phyloP scores from a whole-genome alignment of 106 monocot species.

The Acorus gramineus region DNA sequence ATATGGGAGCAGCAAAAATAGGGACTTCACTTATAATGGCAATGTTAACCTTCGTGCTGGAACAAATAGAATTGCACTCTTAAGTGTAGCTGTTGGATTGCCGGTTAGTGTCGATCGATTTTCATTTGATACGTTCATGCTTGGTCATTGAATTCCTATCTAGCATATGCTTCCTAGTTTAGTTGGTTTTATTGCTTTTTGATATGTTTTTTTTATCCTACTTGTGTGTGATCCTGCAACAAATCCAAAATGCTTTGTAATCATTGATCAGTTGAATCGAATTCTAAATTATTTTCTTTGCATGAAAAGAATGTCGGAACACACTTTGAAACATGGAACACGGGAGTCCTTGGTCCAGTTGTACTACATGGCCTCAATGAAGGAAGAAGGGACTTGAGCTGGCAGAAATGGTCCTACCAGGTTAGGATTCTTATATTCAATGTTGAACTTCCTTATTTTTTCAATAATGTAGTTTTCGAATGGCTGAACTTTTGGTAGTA shows the following conservation, averaged over 20 bases:
- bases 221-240: no score
- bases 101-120: constrained; percentile 39
- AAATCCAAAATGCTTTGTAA: no score
- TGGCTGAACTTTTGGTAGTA: no score
- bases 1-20: constrained; percentile 68
- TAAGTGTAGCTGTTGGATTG: constrained; percentile 90
- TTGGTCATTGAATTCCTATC: background rate
- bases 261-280: background rate
- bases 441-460: no score
- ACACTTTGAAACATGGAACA: constrained; percentile 93
- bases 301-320: constrained; percentile 64
- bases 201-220: background rate
- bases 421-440: constrained; percentile 13
- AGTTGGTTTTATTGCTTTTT: background rate
- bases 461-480: no score
- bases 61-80: constrained; percentile 71
- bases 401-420: constrained; percentile 97
- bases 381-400: constrained; percentile 78
- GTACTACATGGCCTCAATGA: constrained; percentile 68
- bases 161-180: background rate
- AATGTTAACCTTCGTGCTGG: constrained; percentile 78
- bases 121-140: background rate
- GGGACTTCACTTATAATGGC: constrained; percentile 52
- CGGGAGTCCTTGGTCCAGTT: constrained; percentile 88
- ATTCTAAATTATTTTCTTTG: constrained; percentile 1